Conservation (phyloP, 2,329 filamentous ascomycete species). For the Phialocephala subalpina region DNA sequence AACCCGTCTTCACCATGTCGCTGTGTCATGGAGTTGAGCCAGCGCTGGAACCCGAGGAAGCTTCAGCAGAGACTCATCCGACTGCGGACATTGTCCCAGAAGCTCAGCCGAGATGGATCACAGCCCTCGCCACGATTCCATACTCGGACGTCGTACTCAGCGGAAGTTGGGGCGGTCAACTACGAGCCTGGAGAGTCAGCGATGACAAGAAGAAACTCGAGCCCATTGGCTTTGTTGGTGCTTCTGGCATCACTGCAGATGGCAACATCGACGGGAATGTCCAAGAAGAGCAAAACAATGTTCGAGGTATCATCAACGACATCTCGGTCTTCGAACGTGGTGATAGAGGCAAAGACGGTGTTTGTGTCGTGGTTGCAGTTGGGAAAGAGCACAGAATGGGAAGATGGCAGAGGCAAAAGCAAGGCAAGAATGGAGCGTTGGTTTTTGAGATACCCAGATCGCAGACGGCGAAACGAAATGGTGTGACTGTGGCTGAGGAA, state of each 20-base stretch:
- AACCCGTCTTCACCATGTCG: conserved; percentile 81
- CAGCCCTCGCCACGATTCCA: conserved; percentile 83
- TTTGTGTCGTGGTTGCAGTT: conserved; percentile 86
- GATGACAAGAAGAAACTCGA: conserved; percentile 85
- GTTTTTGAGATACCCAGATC: conserved; percentile 80
- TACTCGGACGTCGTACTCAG: conserved; percentile 91
- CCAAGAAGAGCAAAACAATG: conserved; percentile 20
- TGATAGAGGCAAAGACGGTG: conserved; percentile 75
- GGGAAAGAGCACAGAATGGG: conserved; percentile 88
- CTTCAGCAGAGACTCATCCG: conserved; percentile 76
- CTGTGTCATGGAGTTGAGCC: conserved; percentile 88
- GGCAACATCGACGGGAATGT: conserved; percentile 10
- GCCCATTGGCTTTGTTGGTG: conserved; percentile 69
- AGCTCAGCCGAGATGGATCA: conserved; percentile 86
- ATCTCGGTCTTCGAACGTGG: conserved; percentile 88
- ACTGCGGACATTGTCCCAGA: conserved; percentile 65
- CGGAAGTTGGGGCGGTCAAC: conserved; percentile 92
- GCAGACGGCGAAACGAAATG: conserved; percentile 31
- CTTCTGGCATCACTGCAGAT: conserved; percentile 23
- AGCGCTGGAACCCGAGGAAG: conserved; percentile 69
- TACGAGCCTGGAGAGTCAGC: conserved; percentile 85
- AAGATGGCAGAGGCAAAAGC: conserved; percentile 70
- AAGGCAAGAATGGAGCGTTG: conserved; percentile 82
- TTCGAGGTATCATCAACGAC: conserved; percentile 82
- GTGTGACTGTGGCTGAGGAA: conserved; percentile 20